Evolutionary conservation across 2,329 filamentous ascomycete species (phyloP), one percentile per base, ranked within the genome.

Genomic region (Karstenula rhodostoma): DNA sequence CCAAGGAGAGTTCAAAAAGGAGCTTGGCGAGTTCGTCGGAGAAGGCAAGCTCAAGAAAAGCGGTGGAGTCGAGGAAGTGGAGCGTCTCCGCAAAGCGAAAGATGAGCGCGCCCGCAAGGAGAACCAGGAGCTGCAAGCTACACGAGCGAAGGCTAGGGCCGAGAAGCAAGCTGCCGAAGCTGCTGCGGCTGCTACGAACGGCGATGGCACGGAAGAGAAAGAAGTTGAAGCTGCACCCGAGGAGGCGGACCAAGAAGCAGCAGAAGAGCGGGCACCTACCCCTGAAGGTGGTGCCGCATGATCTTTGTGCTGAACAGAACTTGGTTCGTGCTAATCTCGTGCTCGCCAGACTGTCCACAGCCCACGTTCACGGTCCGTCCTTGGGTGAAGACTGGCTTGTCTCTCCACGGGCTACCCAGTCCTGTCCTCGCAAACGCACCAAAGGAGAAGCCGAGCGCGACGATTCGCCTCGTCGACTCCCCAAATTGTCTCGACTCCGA

Each of bases 11-110:
- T 90, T 99, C 73, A 92, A 91, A 76, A 91, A 91, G 69, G 95
- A 99, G 77, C 86, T 99, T 9, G 87, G 88, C 17, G 85, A 80
- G 33, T 99, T 98, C 74, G 94, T 98, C 1, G 86, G 91, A 65
- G 92, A 97, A 72, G 93, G 93, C 59, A 95, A 91, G 78, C 82
- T 99, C 67, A 98, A 97, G 85, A 98, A 98, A 85, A 94, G 91
- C 15, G 95, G 95, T 43, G 95, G 95, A 0, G 90, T 97, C 52
- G 95, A 98, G 77, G 95, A 99, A 80, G 90, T 94, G 0, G 95
- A 99, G 80, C 86, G 95, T 56, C 84, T 92, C 48, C 85, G 95
- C 52, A 90, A 90, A 73, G 87, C 89, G 37, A 96, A 94, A 76
- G 95, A 99, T 71, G 95, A 98, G 62, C 86, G 87, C 68, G 93